Evolutionary conservation across 2,329 filamentous ascomycete species (phyloP), one percentile per base, ranked within the genome.

Genomic region (Leptographium galeiforme): DNA sequence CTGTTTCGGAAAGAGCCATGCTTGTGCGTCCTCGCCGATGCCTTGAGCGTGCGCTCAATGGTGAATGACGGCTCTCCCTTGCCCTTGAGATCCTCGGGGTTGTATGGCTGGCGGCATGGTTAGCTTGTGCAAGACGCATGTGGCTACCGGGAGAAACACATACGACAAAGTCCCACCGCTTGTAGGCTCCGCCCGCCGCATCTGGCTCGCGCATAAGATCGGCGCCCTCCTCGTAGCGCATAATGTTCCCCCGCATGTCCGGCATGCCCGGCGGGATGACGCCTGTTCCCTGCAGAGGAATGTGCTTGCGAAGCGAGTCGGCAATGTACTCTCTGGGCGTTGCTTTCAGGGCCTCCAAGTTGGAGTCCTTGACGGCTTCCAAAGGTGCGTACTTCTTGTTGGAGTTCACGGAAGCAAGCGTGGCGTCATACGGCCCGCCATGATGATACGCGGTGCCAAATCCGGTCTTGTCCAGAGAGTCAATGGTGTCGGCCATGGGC

Each of bases 351-450:
- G 89, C 87, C 65, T 89, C 86, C 52, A 75, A 72, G 67, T 93
- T 95, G 44, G 81, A 82, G 4, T 79, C 74, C 53, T 74, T 72
- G 6, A 95, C 78, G 2, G 90, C 91, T 33, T 85, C 88, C 8
- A 96, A 70, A 0, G 91, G 90, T 4, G 87, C 83, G 55, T 72
- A 73, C 58, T 67, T 68, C 60, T 72, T 74, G 61, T 81, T 74
- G 5, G 70, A 73, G 68, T 96, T 96, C 48, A 87, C 78, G 13
- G 85, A 79, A 1, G 84, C 73, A 51, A 88, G 74, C 2, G 87
- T 85, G 11, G 90, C 88, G 64, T 97, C 91, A 61, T 87, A 97
- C 0, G 91, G 91, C 0, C 91, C 90, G 58, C 85, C 87, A 62
- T 97, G 91, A 66, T 96, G 91, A 67, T 95, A 95, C 2, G 76